Base-by-base conservation (phyloP, 108 stramenopile species). In the Chaetoceros tenuissimus region DNA sequence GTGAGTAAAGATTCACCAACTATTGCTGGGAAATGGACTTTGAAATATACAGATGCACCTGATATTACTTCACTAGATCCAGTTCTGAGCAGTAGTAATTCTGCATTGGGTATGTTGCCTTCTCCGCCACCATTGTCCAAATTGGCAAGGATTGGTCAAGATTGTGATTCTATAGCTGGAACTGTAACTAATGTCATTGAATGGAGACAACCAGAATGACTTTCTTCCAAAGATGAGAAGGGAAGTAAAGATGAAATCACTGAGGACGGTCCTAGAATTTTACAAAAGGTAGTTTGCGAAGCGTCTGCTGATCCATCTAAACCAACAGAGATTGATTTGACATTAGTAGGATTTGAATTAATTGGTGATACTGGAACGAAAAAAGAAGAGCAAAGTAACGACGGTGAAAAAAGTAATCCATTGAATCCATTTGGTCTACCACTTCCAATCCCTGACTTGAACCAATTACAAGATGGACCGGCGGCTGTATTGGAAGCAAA, bases 1-100 rank as follows among this genome's bases (percentile, higher is more conserved):
- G 34, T 13, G 26, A 28, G 27, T 20, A 22, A 46, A 30, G 45
- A 29, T 19, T 34, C 46, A 16, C 28, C 46, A 27, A 55, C 71
- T 18, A 48, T 84, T 28, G 55, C 78, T 10, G 88, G 87, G 34
- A 85, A 89, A 52, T 89, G 88, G 88, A 84, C 78, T 0, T 56
- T 89, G 46, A 65, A 84, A 20, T 89, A 85, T 64, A 89, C 88
- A 7, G 88, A 89, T 70, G 88, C 88, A 16, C 88, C 88, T 2
- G 88, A 89, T 59, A 89, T 89, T 56, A 85, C 78, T 22, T 62
- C 72, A 17, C 69, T 88, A 45, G 86, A 87, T 55, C 55, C 59
- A 8, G 64, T 63, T 50, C 27, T 55, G 17, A 62, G 25, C 53
- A 28, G 54, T 59, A 17, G 62, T n/a, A n/a, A n/a, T n/a, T n/a